phyloP scores from a whole-genome alignment of 192 early-diverging fungal genomes.

The Entophlyctis luteolus region DNA sequence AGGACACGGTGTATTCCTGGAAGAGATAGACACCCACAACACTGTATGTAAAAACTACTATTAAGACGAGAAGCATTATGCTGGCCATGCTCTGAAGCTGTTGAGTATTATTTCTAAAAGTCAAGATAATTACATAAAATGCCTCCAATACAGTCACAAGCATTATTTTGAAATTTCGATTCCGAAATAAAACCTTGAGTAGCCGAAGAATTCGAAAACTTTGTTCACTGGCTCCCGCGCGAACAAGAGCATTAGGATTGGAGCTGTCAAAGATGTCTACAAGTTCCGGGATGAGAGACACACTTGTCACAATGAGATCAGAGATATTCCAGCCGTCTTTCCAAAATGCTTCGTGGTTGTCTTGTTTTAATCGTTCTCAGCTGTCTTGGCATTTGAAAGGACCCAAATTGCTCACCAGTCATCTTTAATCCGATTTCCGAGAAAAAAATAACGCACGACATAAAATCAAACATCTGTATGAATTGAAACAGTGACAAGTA shows the following conservation, averaged over 20 bases:
- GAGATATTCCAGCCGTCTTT: conserved; percentile 28
- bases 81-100: conserved; percentile 35
- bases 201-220: conserved; percentile 32
- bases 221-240: neutral
- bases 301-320: conserved; percentile 16
- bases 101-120: neutral
- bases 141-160: conserved; percentile 45
- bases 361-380: neutral
- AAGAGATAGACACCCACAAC: conserved; percentile 42
- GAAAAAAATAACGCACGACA: conserved; percentile 11
- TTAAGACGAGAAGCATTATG: conserved; percentile 41
- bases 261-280: too few species aligned
- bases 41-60: conserved; percentile 34
- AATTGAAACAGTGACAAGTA: conserved; percentile 34
- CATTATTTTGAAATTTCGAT: conserved; percentile 36
- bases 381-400: too few species aligned
- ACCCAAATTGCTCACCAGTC: conserved; percentile 22
- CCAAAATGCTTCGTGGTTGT: conserved; percentile 26
- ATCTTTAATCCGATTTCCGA: conserved; percentile 19
- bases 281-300: conserved; percentile 16
- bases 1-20: conserved; percentile 24
- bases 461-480: conserved; percentile 22
- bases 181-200: conserved; percentile 39
- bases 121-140: conserved; percentile 25
- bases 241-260: too few species aligned